Evolutionary conservation across 805 yeast genomes (phyloP).

Genomic region (Yarrowia deformans): DNA sequence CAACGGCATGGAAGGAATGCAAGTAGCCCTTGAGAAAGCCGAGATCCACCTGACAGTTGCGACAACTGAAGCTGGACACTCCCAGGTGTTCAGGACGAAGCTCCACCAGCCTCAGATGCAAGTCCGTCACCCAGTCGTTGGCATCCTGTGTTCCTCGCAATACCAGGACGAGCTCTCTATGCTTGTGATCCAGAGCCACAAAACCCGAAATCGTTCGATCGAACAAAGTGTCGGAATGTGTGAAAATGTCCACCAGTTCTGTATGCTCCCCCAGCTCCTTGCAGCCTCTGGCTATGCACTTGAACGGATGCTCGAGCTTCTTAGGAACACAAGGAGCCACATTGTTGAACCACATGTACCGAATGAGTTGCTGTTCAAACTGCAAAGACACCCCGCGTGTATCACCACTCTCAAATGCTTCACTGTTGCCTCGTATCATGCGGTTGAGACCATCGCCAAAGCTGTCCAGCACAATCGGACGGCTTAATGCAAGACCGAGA

Average conservation of each 20-base stretch:
- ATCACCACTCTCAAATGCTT: constrained; percentile 1
- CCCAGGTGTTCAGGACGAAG: constrained; percentile 4
- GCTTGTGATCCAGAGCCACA: constrained; percentile 23
- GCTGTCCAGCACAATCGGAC: constrained; percentile 1
- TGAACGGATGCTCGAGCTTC: constrained; percentile 17
- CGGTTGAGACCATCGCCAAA: constrained; percentile 4
- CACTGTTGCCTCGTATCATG: constrained; percentile 19
- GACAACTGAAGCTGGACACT: background rate
- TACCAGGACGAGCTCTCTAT: constrained; percentile 6
- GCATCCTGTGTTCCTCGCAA: constrained; percentile 16
- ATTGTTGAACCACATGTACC: constrained; percentile 35
- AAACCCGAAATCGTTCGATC: constrained; percentile 31
- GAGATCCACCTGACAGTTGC: constrained; percentile 3
- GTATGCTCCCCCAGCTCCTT: constrained; percentile 10
- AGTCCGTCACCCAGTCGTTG: constrained; percentile 23
- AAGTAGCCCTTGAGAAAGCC: constrained; percentile 23
- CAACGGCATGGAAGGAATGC: constrained; percentile 8
- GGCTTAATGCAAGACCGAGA: background rate
- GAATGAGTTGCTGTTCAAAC: constrained; percentile 5
- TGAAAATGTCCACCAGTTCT: constrained; percentile 26
- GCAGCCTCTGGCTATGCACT: constrained; percentile 19
- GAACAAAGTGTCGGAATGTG: background rate
- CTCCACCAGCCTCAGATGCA: constrained; percentile 9
- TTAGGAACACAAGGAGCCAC: constrained; percentile 33
- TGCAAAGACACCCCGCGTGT: background rate